Evolutionary conservation across 1,284 basidiomycete genomes (phyloP).

Genomic region (Sparassis latifolia): DNA sequence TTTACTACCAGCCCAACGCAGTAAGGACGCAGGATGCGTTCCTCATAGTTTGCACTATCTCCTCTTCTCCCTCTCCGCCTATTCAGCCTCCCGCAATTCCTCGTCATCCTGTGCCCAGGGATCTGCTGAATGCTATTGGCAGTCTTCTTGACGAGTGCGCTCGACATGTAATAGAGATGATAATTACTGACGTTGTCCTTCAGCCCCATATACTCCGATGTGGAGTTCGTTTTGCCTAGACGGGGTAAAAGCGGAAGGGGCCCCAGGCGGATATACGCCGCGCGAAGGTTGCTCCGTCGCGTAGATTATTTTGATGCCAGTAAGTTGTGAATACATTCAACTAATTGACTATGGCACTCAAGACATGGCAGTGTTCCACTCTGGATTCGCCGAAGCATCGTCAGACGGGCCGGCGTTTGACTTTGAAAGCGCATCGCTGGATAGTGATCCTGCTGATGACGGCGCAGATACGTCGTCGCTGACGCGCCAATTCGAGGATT

Average conservation of each 20-base stretch:
- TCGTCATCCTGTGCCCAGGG: slow-evolving; percentile 52
- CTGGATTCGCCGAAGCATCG: slow-evolving; percentile 57
- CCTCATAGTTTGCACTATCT: slow-evolving; percentile 75
- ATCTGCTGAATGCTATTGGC: slow-evolving; percentile 64
- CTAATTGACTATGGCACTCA: not conserved
- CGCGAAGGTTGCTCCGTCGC: slow-evolving; percentile 59
- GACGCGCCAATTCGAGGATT: slow-evolving; percentile 44
- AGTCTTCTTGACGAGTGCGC: slow-evolving; percentile 61
- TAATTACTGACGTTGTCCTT: not conserved
- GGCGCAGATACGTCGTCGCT: slow-evolving; percentile 7
- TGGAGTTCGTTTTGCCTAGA: slow-evolving; percentile 69
- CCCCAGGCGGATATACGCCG: slow-evolving; percentile 54
- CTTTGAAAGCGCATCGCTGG: not conserved
- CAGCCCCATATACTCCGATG: slow-evolving; percentile 68
- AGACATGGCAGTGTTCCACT: slow-evolving; percentile 51
- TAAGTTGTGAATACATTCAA: slow-evolving; percentile 18
- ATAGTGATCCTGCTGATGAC: slow-evolving; percentile 17
- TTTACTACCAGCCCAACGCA: slow-evolving; percentile 56
- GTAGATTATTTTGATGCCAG: slow-evolving; percentile 74
- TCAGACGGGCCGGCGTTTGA: slow-evolving; percentile 12
- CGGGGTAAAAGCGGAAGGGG: slow-evolving; percentile 29
- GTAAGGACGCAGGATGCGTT: slow-evolving; percentile 62
- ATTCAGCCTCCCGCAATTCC: slow-evolving; percentile 36
- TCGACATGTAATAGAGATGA: not conserved
- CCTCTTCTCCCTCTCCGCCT: slow-evolving; percentile 57